Base-by-base conservation (phyloP, 257 asterid species). In the Echium plantagineum region DNA sequence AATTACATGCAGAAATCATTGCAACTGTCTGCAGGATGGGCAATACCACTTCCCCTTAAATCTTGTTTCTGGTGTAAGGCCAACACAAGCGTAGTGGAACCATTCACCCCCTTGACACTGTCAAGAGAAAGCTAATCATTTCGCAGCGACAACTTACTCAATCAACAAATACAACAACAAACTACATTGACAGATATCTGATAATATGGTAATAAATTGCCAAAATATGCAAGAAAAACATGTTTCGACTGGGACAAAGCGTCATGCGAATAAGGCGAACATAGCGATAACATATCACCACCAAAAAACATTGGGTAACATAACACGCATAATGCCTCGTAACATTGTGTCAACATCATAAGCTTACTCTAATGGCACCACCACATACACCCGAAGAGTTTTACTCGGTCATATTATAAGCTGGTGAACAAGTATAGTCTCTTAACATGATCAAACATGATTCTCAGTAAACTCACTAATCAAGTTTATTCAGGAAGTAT, bases 31-130 rank as follows among this genome's bases (percentile, higher is more conserved):
- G 83, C 98, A 93, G 55, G 96, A 86, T 13, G 98, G 98, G 63
- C 98, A 93, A 66, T 81, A 93, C 98, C 98, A 93, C 87, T 86
- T 93, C 15, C 95, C 97, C 74, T 82, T 89, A 52, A 83, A 89
- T 73, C 96, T 81, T 2, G 98, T 93, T 85, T 93, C 98, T 0
- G 94, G 95, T 30, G 95, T 81, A 56, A 89, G 87, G 66, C 94
- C 97, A 42, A 93, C 98, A 62, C 98, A 93, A n/a, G 94, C 72
- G 63, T 93, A 93, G 74, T 93, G 98, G 67, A 93, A 93, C 98
- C 98, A 93, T 72, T 93, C 98, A 15, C 98, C 98, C 31, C 97
- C 98, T 85, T 86, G 95, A 79, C 98, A 93, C 96, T 90, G 83
- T 49, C 62, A 56, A 52, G 2, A 38, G 48, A 48, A 61, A 55